A percentile compares a stretch with the other conserved stretches of the same genome.
phyloP scores from a whole-genome alignment of 139 green algal species.

The Asterochloris erici region DNA sequence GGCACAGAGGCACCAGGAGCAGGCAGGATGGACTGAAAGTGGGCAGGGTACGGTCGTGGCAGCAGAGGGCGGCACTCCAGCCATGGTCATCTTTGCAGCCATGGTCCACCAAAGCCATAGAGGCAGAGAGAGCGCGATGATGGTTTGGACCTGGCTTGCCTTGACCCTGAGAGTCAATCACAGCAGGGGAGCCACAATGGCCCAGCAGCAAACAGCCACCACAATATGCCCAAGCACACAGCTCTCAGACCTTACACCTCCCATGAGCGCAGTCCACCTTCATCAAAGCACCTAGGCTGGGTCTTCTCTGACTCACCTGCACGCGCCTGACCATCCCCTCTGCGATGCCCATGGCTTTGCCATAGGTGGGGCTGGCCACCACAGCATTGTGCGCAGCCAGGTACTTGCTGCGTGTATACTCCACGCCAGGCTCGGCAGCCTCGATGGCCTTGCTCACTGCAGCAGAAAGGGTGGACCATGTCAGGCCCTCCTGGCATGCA shows the following conservation, averaged over 20 bases:
- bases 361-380: slow-evolving; percentile 19
- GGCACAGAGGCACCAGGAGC: too few relatives aligned
- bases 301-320: background rate
- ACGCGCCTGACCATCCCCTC: slow-evolving; percentile 7
- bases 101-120: too few relatives aligned
- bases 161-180: too few relatives aligned
- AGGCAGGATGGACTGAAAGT: too few relatives aligned
- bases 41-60: too few relatives aligned
- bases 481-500: background rate
- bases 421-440: slow-evolving; percentile 18
- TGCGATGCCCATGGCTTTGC: slow-evolving; percentile 18
- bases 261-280: background rate
- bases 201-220: too few relatives aligned
- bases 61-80: too few relatives aligned
- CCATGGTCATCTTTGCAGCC: too few relatives aligned
- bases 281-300: background rate
- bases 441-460: slow-evolving; percentile 24
- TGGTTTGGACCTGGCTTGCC: too few relatives aligned
- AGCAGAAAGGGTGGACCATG: background rate
- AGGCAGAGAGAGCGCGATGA: too few relatives aligned
- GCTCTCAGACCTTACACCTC: background rate
- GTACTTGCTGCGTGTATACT: slow-evolving; percentile 25
- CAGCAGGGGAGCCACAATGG: too few relatives aligned
- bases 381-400: slow-evolving; percentile 20
- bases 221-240: background rate